Evolutionary conservation across 352 stramenopile genomes (phyloP).

Genomic region (Phytophthora crassamura): DNA sequence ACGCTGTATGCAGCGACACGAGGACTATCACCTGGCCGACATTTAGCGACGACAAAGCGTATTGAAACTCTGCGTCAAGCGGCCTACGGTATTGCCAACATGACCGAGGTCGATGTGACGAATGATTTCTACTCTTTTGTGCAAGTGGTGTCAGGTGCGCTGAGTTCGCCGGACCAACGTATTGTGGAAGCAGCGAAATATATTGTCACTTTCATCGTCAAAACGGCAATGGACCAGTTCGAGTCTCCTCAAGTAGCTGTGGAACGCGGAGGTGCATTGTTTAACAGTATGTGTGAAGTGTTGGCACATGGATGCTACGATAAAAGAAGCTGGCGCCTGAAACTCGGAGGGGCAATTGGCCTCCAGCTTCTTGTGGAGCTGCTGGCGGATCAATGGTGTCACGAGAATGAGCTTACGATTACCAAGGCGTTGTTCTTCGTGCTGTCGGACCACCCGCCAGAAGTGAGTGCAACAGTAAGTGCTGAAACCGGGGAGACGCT

Average conservation of each 20-base stretch:
- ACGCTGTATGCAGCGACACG: slow-evolving; percentile 79
- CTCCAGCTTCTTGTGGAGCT: slow-evolving; percentile 71
- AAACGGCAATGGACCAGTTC: slow-evolving; percentile 51
- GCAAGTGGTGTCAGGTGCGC: slow-evolving; percentile 60
- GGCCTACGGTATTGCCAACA: slow-evolving; percentile 68
- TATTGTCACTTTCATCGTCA: slow-evolving; percentile 60
- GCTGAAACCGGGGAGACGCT: slow-evolving; percentile 72
- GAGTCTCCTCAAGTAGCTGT: slow-evolving; percentile 44
- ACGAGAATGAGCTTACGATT: slow-evolving; percentile 89
- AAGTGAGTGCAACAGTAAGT: slow-evolving; percentile 85
- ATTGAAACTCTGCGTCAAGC: slow-evolving; percentile 84
- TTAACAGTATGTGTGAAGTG: slow-evolving; percentile 82
- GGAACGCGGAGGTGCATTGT: slow-evolving; percentile 68
- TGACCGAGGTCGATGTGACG: slow-evolving; percentile 56
- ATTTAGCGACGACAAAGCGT: slow-evolving; percentile 79
- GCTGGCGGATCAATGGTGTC: slow-evolving; percentile 78
- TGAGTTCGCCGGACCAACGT: slow-evolving; percentile 68
- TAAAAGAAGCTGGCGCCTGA: slow-evolving; percentile 85
- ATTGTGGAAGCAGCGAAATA: slow-evolving; percentile 65
- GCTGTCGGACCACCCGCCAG: slow-evolving; percentile 82
- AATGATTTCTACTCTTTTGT: slow-evolving; percentile 76
- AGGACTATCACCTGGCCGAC: slow-evolving; percentile 76
- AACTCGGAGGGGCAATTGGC: slow-evolving; percentile 79
- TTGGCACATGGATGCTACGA: slow-evolving; percentile 89
- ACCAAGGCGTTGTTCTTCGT: slow-evolving; percentile 90